Base-by-base conservation (phyloP, 805 yeast genomes). In the Candida tallmaniae region DNA sequence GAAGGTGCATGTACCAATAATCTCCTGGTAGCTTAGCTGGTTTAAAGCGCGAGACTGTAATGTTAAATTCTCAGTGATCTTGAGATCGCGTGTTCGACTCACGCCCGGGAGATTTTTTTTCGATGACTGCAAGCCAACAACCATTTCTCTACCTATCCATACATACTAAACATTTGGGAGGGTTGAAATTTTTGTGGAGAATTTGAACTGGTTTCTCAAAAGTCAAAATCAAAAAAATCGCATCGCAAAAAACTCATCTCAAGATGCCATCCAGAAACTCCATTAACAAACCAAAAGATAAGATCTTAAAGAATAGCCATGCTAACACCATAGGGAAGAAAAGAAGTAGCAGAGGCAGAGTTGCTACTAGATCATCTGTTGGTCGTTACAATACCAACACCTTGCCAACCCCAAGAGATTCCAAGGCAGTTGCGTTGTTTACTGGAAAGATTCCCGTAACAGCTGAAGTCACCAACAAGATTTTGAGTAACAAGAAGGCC, bases 191-290 rank as follows among this genome's bases (percentile, higher is more conserved):
- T n/a, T n/a, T n/a, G n/a, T n/a, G n/a, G n/a, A n/a, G n/a, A n/a
- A n/a, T n/a, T n/a, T n/a, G n/a, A n/a, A 20, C 9, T 20, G 23
- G 23, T 10, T 7, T 20, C 23, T 7, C 7, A 7, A 20, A 20
- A 7, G 10, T 10, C 10, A 20, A 7, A 7, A 20, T 10, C 23
- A 20, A 7, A 20, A 7, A 7, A 7, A 24, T 24, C 27, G 7
- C 27, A 24, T 6, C 13, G 16, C 32, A 27, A 31, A 31, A 26
- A 16, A 26, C 21, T 31, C 23, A 28, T 24, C 28, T 34, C 31
- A 28, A 28, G 14, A 85, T 85, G 95, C 93, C 95, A 22, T 80
- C 88, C 12, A 82, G 74, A 61, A 86, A 84, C 68, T 76, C 87
- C 28, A 70, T 86, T 45, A 88, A 87, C 60, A 84, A 80, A 59